Percentiles rank a stretch among this genome's conserved stretches.
These are phyloP conservation scores for Paraphoma chrysanthemicola DNA, from an alignment of 2,329 filamentous ascomycete genomes.

Conservation along the genomic window DNA sequence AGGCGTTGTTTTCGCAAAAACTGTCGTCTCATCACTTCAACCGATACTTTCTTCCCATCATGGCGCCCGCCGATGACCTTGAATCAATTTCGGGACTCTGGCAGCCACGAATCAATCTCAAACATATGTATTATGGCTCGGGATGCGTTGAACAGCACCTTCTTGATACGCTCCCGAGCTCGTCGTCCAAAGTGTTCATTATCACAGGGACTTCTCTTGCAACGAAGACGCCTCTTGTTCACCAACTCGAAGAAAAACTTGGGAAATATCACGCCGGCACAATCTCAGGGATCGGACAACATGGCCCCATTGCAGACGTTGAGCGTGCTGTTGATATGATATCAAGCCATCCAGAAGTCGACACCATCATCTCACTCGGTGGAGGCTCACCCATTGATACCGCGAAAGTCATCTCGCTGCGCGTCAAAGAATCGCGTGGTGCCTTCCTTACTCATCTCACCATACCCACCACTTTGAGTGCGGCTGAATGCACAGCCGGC, in stretches of 20 bases:
- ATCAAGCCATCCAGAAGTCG: neutral
- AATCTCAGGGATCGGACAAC: neutral
- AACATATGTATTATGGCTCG: neutral
- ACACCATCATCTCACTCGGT: conserved; percentile 1
- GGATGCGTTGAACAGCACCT: neutral
- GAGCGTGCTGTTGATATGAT: neutral
- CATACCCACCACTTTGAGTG: too few species aligned
- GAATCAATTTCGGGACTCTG: neutral
- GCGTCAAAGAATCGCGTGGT: neutral
- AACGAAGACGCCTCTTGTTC: neutral
- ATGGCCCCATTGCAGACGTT: neutral
- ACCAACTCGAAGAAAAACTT: neutral
- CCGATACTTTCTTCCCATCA: too few species aligned
- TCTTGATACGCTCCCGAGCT: neutral
- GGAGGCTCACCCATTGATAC: conserved; percentile 1
- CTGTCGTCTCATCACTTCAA: too few species aligned
- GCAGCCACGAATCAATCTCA: neutral
- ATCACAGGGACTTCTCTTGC: neutral
- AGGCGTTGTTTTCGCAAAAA: too few species aligned
- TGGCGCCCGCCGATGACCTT: too few species aligned
- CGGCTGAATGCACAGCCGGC: too few species aligned
- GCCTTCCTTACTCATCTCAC: neutral
- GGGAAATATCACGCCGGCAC: neutral
- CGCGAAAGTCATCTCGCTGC: neutral
- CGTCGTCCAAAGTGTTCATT: neutral